phyloP scores from a whole-genome alignment of 331 rosid genomes.

The Arachis monticola region DNA sequence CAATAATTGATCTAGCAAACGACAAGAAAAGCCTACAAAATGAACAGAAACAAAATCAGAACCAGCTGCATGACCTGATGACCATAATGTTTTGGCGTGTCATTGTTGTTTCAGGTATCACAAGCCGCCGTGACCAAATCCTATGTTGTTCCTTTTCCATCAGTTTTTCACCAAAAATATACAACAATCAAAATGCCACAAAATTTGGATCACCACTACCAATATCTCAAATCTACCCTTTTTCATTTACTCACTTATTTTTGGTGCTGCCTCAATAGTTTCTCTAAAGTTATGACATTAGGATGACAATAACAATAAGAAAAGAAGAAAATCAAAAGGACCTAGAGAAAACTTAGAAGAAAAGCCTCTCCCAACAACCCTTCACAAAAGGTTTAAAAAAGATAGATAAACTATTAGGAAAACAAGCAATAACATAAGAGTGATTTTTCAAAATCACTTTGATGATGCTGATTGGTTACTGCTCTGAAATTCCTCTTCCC shows the following conservation, averaged over 20 bases:
- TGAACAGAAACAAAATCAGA: background rate
- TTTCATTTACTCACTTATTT: constrained; percentile 20
- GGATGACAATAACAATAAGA: background rate
- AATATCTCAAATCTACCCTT: constrained; percentile 27
- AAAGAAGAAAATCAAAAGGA: background rate
- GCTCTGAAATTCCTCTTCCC: constrained; percentile 48
- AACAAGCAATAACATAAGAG: constrained; percentile 2
- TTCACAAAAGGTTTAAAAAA: constrained; percentile 4
- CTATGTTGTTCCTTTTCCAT: constrained; percentile 3
- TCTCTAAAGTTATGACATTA: constrained; percentile 21
- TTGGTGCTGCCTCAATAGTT: constrained; percentile 15
- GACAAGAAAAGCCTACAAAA: constrained; percentile 2
- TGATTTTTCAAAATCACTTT: constrained; percentile 49
- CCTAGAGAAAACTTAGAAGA: constrained; percentile 33
- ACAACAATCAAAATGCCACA: constrained; percentile 22
- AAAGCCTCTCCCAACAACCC: constrained; percentile 22
- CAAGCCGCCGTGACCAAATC: background rate
- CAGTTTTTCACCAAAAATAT: constrained; percentile 28
- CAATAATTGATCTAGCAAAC: background rate
- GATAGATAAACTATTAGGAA: constrained; percentile 7
- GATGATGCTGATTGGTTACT: constrained; percentile 42
- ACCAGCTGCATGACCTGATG: constrained; percentile 29
- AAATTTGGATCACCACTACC: constrained; percentile 14
- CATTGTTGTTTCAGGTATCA: constrained; percentile 28
- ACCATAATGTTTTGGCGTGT: constrained; percentile 38